Evolutionary conservation across 2,329 filamentous ascomycete species (phyloP).

Genomic region (Lachnellula suecica): DNA sequence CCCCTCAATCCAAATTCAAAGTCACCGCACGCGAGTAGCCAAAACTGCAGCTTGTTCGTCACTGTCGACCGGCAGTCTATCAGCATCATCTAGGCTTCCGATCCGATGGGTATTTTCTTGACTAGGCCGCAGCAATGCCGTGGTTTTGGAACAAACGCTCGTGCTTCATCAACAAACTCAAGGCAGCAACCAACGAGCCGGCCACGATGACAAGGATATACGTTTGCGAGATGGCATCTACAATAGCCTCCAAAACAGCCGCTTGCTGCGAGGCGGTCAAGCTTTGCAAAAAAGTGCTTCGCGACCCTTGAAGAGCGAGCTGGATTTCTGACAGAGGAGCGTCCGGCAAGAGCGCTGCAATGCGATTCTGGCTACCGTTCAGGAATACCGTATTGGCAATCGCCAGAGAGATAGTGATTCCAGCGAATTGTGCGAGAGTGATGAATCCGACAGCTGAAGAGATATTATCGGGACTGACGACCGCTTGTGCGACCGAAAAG

Average conservation of each 20-base stretch:
- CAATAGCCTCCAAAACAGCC: constrained; percentile 33
- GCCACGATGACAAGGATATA: constrained; percentile 35
- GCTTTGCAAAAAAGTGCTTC: constrained; percentile 22
- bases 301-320: constrained; percentile 29
- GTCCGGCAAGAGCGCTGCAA: constrained; percentile 30
- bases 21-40: too few species aligned
- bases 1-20: too few species aligned
- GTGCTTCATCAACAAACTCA: constrained; percentile 35
- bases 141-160: constrained; percentile 35
- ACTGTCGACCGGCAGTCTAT: too few species aligned
- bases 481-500: constrained; percentile 39
- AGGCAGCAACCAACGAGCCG: constrained; percentile 32
- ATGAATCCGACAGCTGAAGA: constrained; percentile 39
- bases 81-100: too few species aligned
- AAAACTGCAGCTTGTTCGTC: too few species aligned
- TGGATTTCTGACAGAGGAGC: constrained; percentile 29
- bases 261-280: constrained; percentile 12
- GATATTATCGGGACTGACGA: constrained; percentile 32
- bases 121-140: constrained; percentile 22
- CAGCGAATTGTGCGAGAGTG: constrained; percentile 36
- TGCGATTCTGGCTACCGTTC: constrained; percentile 31
- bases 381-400: constrained; percentile 40
- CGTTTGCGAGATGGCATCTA: constrained; percentile 33
- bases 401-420: constrained; percentile 37
- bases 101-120: too few species aligned